Evolutionary conservation across 805 yeast species (phyloP).

Genomic region (Wickerhamomyces subpelliculosus): DNA sequence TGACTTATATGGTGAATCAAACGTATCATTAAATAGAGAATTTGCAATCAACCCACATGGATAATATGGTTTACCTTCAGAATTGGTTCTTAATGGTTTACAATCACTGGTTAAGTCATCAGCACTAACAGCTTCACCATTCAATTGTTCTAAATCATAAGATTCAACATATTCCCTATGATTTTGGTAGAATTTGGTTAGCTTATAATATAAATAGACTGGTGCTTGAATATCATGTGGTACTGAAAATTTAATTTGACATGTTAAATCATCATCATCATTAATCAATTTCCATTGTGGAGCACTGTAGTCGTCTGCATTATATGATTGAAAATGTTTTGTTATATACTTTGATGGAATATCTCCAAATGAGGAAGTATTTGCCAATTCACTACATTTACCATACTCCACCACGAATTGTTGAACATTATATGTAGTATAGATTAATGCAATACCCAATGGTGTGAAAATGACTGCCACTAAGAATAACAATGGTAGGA

Average conservation of each 20-base stretch:
- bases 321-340: conserved; percentile 51
- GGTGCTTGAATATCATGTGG: conserved; percentile 69
- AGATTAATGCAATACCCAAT: conserved; percentile 77
- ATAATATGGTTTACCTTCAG: conserved; percentile 58
- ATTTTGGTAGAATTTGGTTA: conserved; percentile 90
- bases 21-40: conserved; percentile 85
- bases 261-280: conserved; percentile 35
- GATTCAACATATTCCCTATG: conserved; percentile 91
- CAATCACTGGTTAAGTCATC: conserved; percentile 47
- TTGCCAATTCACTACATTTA: conserved; percentile 51
- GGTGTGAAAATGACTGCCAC: conserved; percentile 82
- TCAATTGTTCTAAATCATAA: conserved; percentile 71
- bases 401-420: conserved; percentile 71
- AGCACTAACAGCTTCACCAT: conserved; percentile 60
- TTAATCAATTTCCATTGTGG: conserved; percentile 61
- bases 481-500: conserved; percentile 72
- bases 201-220: conserved; percentile 69
- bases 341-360: conserved; percentile 56
- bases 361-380: conserved; percentile 30
- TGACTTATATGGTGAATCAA: conserved; percentile 39
- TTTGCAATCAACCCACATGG: conserved; percentile 97
- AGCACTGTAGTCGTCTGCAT: conserved; percentile 6
- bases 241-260: conserved; percentile 64
- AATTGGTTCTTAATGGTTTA: conserved; percentile 50
- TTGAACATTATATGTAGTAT: conserved; percentile 75